Conservation (phyloP, 1,284 basidiomycete species). For the Hemileia vastatrix region DNA sequence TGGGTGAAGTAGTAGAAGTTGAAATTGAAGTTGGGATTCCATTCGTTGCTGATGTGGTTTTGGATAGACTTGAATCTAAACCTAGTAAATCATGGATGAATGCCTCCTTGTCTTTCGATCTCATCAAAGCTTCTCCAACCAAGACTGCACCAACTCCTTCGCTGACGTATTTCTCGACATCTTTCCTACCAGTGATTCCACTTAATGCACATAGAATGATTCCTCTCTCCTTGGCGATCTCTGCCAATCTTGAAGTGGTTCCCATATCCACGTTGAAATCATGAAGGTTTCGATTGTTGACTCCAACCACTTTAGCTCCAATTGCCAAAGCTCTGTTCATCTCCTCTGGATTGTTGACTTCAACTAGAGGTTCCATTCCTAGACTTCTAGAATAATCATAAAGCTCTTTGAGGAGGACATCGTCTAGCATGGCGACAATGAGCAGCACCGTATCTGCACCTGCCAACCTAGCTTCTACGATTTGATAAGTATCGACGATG, state of each 20-base stretch:
- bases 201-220: conserved; percentile 82
- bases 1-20: background rate
- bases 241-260: conserved; percentile 80
- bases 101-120: conserved; percentile 64
- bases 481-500: conserved; percentile 86
- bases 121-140: conserved; percentile 93
- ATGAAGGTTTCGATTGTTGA: conserved; percentile 96
- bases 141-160: conserved; percentile 83
- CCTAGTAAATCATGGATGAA: conserved; percentile 74
- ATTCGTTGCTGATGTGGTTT: no score
- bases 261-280: conserved; percentile 94
- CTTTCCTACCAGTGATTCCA: conserved; percentile 68
- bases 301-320: conserved; percentile 85
- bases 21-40: conserved; percentile 35
- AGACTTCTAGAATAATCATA: conserved; percentile 67
- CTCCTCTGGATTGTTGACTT: conserved; percentile 88
- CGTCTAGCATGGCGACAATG: conserved; percentile 87
- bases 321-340: conserved; percentile 77
- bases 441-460: conserved; percentile 89
- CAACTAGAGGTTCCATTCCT: conserved; percentile 97
- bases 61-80: no score
- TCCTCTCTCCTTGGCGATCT: conserved; percentile 59
- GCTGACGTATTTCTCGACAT: conserved; percentile 69
- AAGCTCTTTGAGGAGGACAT: conserved; percentile 59
- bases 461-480: conserved; percentile 80